A percentile compares a stretch with the other conserved stretches of the same genome.
Evolutionary conservation across 345 rosid species (phyloP).

Genomic region (Citrus medica): DNA sequence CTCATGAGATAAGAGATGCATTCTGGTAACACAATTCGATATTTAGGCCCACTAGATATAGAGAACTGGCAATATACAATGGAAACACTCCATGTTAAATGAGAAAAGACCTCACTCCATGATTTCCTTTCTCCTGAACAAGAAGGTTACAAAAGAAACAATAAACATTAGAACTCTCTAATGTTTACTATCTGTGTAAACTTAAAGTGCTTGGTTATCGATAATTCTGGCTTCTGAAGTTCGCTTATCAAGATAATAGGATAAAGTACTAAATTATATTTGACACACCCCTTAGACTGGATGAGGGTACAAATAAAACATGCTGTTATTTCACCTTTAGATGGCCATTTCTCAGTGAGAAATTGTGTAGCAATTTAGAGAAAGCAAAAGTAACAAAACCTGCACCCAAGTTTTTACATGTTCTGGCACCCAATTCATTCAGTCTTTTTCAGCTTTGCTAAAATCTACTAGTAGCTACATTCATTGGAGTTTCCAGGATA

Average conservation of each 20-base stretch:
- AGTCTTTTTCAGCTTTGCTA: too few relatives aligned
- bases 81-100: background rate
- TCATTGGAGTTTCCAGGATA: conserved; percentile 2
- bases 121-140: background rate
- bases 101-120: background rate
- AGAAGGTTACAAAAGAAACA: background rate
- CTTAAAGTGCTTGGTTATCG: background rate
- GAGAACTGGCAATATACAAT: background rate
- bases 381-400: background rate
- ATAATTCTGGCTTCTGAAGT: background rate
- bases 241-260: background rate
- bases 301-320: background rate
- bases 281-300: background rate
- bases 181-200: background rate
- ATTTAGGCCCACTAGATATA: background rate
- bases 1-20: background rate
- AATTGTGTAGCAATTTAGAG: background rate
- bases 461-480: too few relatives aligned
- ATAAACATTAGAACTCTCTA: background rate
- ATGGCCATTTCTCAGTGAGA: background rate
- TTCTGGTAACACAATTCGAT: background rate
- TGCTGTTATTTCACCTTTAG: background rate
- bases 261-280: too few relatives aligned
- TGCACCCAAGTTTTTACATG: background rate
- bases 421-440: too few relatives aligned